phyloP scores from a whole-genome alignment of 768 basidiomycete species.

The Solioccasus polychromus region DNA sequence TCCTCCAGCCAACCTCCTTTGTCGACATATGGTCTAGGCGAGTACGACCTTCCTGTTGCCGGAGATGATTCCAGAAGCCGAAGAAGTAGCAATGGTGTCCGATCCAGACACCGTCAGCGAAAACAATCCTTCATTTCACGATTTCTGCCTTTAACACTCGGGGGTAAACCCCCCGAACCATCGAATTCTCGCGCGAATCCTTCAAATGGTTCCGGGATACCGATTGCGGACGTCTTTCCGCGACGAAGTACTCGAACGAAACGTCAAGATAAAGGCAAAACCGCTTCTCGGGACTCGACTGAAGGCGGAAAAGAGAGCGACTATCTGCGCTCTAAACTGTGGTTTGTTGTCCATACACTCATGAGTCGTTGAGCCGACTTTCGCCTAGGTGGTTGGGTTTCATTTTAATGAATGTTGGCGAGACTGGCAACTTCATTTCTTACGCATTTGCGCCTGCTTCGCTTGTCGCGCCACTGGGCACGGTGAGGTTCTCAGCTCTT shows the following conservation, averaged over 20 bases:
- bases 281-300: conserved; percentile 18
- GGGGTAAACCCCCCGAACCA: conserved; percentile 8
- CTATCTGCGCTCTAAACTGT: conserved; percentile 82
- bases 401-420: conserved; percentile 85
- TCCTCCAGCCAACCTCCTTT: conserved; percentile 18
- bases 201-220: conserved; percentile 19
- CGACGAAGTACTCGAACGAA: conserved; percentile 10
- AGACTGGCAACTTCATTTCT: conserved; percentile 86
- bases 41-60: conserved; percentile 2
- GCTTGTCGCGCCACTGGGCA: conserved; percentile 94
- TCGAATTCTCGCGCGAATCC: neutral
- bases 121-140: conserved; percentile 35
- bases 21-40: conserved; percentile 17
- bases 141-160: conserved; percentile 30
- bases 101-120: conserved; percentile 20
- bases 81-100: conserved; percentile 21
- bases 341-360: conserved; percentile 44
- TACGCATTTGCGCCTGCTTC: conserved; percentile 90
- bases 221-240: conserved; percentile 40
- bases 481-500: conserved; percentile 50
- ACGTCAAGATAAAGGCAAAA: conserved; percentile 7
- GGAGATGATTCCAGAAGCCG: conserved; percentile 29
- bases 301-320: conserved; percentile 55
- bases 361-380: neutral
- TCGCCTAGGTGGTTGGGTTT: conserved; percentile 83